phyloP scores from a whole-genome alignment of 1,284 basidiomycete genomes.

The Malassezia japonica region DNA sequence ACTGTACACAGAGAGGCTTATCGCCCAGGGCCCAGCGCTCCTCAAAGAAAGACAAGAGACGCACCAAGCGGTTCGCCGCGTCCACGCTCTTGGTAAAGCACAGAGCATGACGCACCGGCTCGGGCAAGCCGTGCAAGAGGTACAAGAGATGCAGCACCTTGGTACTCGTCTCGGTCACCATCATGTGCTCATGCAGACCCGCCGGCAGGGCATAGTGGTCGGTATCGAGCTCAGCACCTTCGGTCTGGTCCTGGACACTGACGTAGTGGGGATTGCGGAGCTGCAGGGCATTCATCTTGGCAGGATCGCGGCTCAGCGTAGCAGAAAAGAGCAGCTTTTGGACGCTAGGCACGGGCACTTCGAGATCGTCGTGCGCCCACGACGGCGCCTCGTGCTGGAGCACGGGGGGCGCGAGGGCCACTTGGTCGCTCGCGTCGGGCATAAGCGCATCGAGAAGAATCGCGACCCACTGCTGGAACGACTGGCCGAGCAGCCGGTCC shows the following conservation, averaged over 20 bases:
- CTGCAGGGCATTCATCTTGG: constrained; percentile 73
- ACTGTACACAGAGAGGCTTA: constrained; percentile 50
- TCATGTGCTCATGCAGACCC: constrained; percentile 56
- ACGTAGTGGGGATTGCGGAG: constrained; percentile 78
- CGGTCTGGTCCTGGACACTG: constrained; percentile 58
- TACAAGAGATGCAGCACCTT: constrained; percentile 87
- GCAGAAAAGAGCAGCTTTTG: constrained; percentile 96
- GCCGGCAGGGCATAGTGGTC: constrained; percentile 36
- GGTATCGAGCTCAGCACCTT: constrained; percentile 56
- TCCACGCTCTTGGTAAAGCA: constrained; percentile 95
- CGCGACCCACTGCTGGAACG: constrained; percentile 81
- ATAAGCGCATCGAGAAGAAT: constrained; percentile 26
- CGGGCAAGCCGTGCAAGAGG: constrained; percentile 57
- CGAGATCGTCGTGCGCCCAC: constrained; percentile 15
- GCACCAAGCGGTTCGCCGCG: constrained; percentile 71
- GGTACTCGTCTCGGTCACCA: constrained; percentile 65
- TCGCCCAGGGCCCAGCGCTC: constrained; percentile 17
- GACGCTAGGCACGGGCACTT: constrained; percentile 51
- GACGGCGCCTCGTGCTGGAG: neutral
- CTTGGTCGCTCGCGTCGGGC: neutral
- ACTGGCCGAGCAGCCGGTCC: constrained; percentile 83
- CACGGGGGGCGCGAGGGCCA: neutral
- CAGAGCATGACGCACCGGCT: constrained; percentile 60
- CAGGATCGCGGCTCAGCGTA: constrained; percentile 85
- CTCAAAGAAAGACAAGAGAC: constrained; percentile 73